These are phyloP conservation scores for Dimargaris xerosporica DNA, from an alignment of 192 early-diverging fungal genomes.

Conservation along the genomic window DNA sequence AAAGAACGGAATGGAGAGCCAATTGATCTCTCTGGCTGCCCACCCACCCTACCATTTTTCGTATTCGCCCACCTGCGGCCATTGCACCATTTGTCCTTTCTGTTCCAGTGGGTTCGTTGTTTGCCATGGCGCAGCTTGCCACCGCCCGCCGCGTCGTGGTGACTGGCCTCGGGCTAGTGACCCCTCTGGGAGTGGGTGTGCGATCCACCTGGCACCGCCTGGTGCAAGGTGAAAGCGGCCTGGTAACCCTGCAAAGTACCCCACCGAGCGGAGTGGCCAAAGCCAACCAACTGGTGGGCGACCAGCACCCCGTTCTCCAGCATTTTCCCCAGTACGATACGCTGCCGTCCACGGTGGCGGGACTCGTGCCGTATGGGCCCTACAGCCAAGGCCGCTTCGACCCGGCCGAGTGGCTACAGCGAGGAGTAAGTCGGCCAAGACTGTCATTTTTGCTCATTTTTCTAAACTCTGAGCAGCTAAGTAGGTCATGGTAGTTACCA, in stretches of 20 bases:
- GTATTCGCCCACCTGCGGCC: too few species aligned
- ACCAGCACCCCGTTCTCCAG: not conserved
- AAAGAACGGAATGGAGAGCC: too few species aligned
- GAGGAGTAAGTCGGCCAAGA: conserved; percentile 34
- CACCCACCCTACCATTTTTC: too few species aligned
- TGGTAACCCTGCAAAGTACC: conserved; percentile 41
- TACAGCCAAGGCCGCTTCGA: conserved; percentile 45
- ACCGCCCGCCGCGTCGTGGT: conserved; percentile 66
- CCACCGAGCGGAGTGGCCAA: conserved; percentile 12
- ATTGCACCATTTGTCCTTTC: too few species aligned
- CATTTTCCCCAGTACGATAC: conserved; percentile 30
- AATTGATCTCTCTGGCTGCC: too few species aligned
- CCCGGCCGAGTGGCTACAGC: conserved; percentile 52
- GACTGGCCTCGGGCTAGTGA: conserved; percentile 85
- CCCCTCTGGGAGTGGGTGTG: conserved; percentile 72
- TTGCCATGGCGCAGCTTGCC: not conserved
- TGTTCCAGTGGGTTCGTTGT: too few species aligned
- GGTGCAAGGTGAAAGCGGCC: conserved; percentile 55
- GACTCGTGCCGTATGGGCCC: conserved; percentile 39
- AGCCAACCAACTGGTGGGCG: conserved; percentile 15
- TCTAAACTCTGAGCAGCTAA: too few species aligned
- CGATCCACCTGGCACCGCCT: conserved; percentile 53
- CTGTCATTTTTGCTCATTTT: too few species aligned
- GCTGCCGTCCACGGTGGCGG: conserved; percentile 64
- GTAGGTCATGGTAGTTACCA: too few species aligned